Conservation (phyloP, 1,139 yeast species). For the Debaryomyces coudertii region DNA sequence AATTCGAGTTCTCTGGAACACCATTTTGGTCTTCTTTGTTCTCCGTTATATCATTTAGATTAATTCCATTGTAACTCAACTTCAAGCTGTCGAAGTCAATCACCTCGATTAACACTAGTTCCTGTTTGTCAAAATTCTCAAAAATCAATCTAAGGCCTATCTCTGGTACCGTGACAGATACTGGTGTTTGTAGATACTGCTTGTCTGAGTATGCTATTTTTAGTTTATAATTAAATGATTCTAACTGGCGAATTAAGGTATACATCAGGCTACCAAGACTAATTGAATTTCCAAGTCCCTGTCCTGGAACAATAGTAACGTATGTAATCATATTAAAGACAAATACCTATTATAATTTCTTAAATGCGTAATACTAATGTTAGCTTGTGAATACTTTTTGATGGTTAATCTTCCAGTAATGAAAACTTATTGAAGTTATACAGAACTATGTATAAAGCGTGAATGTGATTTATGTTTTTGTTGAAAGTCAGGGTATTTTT, state of each 20-base stretch:
- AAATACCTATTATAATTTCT: neutral
- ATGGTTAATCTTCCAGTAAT: no score
- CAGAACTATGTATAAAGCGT: neutral
- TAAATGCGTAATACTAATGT: neutral
- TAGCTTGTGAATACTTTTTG: neutral
- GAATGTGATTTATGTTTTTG: neutral
- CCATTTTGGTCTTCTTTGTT: neutral
- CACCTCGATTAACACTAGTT: conserved; percentile 50
- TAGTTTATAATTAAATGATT: conserved; percentile 28
- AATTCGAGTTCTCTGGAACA: neutral
- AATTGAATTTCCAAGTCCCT: conserved; percentile 36
- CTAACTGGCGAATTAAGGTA: conserved; percentile 27
- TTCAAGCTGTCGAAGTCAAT: conserved; percentile 29
- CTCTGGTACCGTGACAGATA: conserved; percentile 32
- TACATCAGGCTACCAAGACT: conserved; percentile 33
- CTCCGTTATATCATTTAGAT: conserved; percentile 29
- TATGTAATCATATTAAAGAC: conserved; percentile 23
- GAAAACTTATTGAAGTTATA: neutral
- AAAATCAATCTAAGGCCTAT: conserved; percentile 46
- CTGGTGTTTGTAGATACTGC: conserved; percentile 35
- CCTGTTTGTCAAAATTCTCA: conserved; percentile 41
- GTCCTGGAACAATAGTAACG: conserved; percentile 35
- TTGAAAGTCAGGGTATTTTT: neutral
- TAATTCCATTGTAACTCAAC: conserved; percentile 37
- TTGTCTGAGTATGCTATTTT: conserved; percentile 31